Percentiles rank a stretch among this genome's conserved stretches.
Evolutionary conservation across 768 basidiomycete species (phyloP).

Genomic region (Termitomyces sp.): DNA sequence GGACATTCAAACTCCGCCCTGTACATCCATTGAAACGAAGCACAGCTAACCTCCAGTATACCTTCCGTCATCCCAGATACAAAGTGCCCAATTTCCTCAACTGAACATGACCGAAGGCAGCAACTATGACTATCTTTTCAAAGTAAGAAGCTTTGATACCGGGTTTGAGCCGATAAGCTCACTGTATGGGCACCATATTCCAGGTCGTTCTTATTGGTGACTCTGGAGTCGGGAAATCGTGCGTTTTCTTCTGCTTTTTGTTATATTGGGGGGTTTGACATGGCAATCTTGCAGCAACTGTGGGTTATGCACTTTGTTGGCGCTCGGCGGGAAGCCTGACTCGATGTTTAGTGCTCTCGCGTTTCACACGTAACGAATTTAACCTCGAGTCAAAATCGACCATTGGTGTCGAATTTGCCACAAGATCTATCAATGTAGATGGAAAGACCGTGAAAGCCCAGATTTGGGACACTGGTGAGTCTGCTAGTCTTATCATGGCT

Average conservation of each 20-base stretch:
- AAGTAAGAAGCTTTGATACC: constrained; percentile 47
- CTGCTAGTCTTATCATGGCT: constrained; percentile 2
- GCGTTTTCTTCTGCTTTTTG: constrained; percentile 35
- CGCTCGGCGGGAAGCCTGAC: constrained; percentile 8
- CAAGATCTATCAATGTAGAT: constrained; percentile 92
- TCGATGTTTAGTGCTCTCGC: constrained; percentile 78
- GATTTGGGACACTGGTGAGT: constrained; percentile 97
- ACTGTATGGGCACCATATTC: constrained; percentile 8
- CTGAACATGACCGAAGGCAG: constrained; percentile 79
- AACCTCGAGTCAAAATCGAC: constrained; percentile 99
- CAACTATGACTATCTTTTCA: constrained; percentile 99
- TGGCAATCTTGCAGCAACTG: constrained; percentile 44
- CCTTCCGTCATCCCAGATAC: constrained; percentile 18
- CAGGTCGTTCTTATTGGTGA: constrained; percentile 99
- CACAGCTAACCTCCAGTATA: constrained; percentile 7
- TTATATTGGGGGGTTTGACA: constrained; percentile 6
- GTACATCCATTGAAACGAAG: constrained; percentile 13
- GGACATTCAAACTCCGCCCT: constrained; percentile 22
- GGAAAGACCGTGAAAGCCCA: constrained; percentile 97
- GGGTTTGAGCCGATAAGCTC: background rate
- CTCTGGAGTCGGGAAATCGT: constrained; percentile 99
- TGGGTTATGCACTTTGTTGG: constrained; percentile 28
- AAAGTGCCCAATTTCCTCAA: constrained; percentile 12
- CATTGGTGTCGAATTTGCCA: constrained; percentile 98
- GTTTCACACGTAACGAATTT: constrained; percentile 99